phyloP scores from a whole-genome alignment of 1,284 basidiomycete species.

The Athelia psychrophila region DNA sequence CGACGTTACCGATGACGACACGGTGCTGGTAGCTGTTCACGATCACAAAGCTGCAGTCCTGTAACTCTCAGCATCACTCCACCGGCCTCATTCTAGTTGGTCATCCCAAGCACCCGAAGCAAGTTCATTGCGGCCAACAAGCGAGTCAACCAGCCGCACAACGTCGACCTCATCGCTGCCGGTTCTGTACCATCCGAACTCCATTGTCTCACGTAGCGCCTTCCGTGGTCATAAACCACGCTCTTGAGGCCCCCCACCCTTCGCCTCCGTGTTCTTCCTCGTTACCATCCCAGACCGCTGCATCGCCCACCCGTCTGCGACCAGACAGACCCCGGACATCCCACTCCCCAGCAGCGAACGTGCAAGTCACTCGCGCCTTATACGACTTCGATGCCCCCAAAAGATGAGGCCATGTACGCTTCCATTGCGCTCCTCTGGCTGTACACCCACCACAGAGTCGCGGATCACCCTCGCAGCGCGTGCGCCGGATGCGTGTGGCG shows the following conservation, averaged over 20 bases:
- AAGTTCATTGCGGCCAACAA: conserved; percentile 80
- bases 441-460: conserved; percentile 77
- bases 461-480: conserved; percentile 87
- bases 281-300: conserved; percentile 78
- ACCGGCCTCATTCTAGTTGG: conserved; percentile 74
- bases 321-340: conserved; percentile 99
- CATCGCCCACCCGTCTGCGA: conserved; percentile 92
- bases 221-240: no score
- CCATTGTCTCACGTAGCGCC: conserved; percentile 98
- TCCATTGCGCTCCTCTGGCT: conserved; percentile 15
- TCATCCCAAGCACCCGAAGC: conserved; percentile 38
- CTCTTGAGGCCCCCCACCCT: no score
- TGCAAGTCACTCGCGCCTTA: conserved; percentile 90
- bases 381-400: conserved; percentile 86
- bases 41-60: conserved; percentile 66
- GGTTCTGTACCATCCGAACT: conserved; percentile 96
- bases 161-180: no score
- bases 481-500: conserved; percentile 96
- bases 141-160: no score
- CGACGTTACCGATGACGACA: no score
- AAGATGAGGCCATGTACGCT: conserved; percentile 68
- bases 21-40: no score
- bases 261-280: no score
- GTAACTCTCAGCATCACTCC: conserved; percentile 54
- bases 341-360: conserved; percentile 99